Conservation (phyloP, 2,329 filamentous ascomycete genomes). For the Exserohilum rostratum region DNA sequence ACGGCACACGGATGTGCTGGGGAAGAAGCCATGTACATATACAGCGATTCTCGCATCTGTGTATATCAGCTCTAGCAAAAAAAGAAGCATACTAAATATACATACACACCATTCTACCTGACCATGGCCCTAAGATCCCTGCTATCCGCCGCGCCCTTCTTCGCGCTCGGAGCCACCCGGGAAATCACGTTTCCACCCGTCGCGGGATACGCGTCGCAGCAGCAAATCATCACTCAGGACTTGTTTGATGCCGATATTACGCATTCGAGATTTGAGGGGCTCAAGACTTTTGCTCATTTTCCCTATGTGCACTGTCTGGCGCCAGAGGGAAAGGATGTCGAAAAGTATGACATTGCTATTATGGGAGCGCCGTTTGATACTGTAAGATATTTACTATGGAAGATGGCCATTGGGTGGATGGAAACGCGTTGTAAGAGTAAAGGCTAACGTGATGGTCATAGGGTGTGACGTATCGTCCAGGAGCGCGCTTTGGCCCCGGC, state of each 20-base stretch:
- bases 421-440: neutral
- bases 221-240: constrained; percentile 37
- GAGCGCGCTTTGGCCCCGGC: constrained; percentile 59
- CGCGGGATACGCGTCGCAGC: constrained; percentile 40
- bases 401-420: neutral
- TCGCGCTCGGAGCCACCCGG: constrained; percentile 29
- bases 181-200: constrained; percentile 55
- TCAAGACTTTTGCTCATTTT: constrained; percentile 56
- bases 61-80: neutral
- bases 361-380: constrained; percentile 59
- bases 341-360: constrained; percentile 57
- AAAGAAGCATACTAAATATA: no score
- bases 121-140: constrained; percentile 6
- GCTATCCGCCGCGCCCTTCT: neutral
- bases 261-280: constrained; percentile 48
- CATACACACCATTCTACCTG: neutral
- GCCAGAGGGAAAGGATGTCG: constrained; percentile 43
- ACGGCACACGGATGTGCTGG: neutral
- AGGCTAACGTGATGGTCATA: constrained; percentile 23
- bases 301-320: constrained; percentile 57
- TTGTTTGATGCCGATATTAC: constrained; percentile 34
- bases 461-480: constrained; percentile 59
- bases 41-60: neutral
- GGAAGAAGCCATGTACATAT: neutral
- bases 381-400: constrained; percentile 33